Evolutionary conservation across 2,329 filamentous ascomycete genomes (phyloP).

Genomic region (Sporothrix inflata): DNA sequence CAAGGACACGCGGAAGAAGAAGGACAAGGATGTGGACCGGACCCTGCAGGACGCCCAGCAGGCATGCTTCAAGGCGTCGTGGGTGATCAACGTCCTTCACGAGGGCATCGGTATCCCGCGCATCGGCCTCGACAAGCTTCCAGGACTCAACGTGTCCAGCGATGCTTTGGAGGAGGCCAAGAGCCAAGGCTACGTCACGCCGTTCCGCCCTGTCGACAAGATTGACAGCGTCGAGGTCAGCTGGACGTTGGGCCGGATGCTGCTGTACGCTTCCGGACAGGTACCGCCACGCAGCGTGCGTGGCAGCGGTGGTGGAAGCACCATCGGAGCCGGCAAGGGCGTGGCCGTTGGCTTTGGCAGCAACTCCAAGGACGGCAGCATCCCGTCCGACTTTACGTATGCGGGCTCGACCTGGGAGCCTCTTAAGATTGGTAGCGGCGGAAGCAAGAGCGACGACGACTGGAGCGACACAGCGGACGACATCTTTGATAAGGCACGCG

Average conservation of each 20-base stretch:
- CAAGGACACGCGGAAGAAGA: slow-evolving; percentile 61
- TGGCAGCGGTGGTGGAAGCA: slow-evolving; percentile 4
- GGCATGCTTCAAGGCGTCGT: slow-evolving; percentile 97
- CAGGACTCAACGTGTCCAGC: slow-evolving; percentile 71
- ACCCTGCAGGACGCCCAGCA: slow-evolving; percentile 80
- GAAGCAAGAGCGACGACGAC: slow-evolving; percentile 60
- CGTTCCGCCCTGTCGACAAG: slow-evolving; percentile 92
- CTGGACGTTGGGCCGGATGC: slow-evolving; percentile 96
- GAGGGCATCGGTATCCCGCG: slow-evolving; percentile 93
- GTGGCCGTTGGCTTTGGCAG: slow-evolving; percentile 91
- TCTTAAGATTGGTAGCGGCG: slow-evolving; percentile 51
- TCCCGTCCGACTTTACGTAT: slow-evolving; percentile 80
- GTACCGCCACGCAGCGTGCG: slow-evolving; percentile 62
- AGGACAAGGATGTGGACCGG: slow-evolving; percentile 57
- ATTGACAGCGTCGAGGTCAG: slow-evolving; percentile 90
- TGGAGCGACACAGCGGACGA: slow-evolving; percentile 58
- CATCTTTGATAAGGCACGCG: slow-evolving; percentile 67
- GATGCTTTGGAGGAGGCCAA: slow-evolving; percentile 69
- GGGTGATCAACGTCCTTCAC: slow-evolving; percentile 95
- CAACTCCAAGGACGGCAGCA: slow-evolving; percentile 64
- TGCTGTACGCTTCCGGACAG: slow-evolving; percentile 90
- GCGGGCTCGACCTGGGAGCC: slow-evolving; percentile 63
- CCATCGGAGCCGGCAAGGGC: slow-evolving; percentile 43
- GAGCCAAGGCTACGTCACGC: slow-evolving; percentile 74
- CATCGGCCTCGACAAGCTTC: slow-evolving; percentile 71